These are phyloP conservation scores for Hylodesmum podocarpum DNA, from an alignment of 306 rosid genomes.

Conservation along the genomic window DNA sequence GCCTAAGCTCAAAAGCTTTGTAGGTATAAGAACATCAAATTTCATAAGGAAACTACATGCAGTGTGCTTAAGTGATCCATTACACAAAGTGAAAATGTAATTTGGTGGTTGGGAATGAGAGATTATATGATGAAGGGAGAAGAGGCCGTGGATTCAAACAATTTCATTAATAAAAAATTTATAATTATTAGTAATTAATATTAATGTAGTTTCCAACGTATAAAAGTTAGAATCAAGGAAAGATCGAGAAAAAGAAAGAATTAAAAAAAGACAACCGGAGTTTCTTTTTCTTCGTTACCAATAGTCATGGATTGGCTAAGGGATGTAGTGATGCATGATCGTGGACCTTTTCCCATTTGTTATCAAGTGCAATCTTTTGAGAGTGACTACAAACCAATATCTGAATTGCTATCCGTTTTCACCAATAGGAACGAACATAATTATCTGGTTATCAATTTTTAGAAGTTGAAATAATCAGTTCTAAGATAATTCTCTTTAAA, in stretches of 20 bases:
- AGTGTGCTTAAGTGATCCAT: not conserved
- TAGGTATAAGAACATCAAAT: not conserved
- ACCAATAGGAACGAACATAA: not conserved
- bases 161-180: too few species aligned
- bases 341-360: not conserved
- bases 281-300: not conserved
- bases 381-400: not conserved
- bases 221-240: not conserved
- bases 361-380: not conserved
- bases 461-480: not conserved
- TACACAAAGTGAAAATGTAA: too few species aligned
- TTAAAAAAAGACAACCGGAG: not conserved
- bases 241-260: not conserved
- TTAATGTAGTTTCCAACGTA: not conserved
- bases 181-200: too few species aligned
- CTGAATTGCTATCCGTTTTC: not conserved
- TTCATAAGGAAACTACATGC: not conserved
- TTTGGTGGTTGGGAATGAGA: too few species aligned
- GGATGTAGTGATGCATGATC: conserved; percentile 20
- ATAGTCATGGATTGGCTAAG: conserved; percentile 11
- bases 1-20: not conserved
- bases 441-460: not conserved
- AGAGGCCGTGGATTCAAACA: too few species aligned
- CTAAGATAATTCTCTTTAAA: not conserved
- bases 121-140: too few species aligned